Conservation (phyloP, 1,284 basidiomycete genomes). For the Rhodotorula sp. region DNA sequence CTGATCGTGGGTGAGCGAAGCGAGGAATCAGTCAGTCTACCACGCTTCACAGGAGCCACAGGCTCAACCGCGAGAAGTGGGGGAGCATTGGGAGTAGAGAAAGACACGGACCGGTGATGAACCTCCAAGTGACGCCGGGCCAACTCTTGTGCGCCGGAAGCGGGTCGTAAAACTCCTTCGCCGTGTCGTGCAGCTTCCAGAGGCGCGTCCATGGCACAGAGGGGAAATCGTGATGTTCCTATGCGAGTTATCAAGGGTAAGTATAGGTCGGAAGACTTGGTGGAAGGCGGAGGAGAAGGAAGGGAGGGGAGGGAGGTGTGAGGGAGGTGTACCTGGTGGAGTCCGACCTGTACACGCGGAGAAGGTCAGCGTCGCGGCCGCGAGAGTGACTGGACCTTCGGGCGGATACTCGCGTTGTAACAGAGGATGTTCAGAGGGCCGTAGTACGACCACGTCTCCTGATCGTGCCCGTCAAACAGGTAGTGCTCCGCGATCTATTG, state of each 20-base stretch:
- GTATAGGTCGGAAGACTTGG: too few species aligned
- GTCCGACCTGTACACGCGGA: conserved; percentile 63
- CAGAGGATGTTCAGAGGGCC: conserved; percentile 84
- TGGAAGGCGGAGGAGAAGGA: not conserved
- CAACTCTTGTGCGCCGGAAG: conserved; percentile 85
- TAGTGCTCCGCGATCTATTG: conserved; percentile 60
- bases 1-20: not conserved
- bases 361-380: not conserved
- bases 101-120: conserved; percentile 65
- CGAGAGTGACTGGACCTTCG: not conserved
- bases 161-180: conserved; percentile 88
- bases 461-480: conserved; percentile 78
- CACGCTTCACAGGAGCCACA: not conserved
- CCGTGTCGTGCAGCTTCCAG: conserved; percentile 74
- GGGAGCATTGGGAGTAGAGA: too few species aligned
- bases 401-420: conserved; percentile 68
- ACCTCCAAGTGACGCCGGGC: conserved; percentile 91
- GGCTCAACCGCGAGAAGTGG: too few species aligned
- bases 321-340: conserved; percentile 64
- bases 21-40: not conserved
- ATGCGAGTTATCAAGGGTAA: too few species aligned
- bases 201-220: conserved; percentile 91
- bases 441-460: conserved; percentile 97
- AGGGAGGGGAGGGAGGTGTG: too few species aligned
- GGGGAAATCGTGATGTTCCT: conserved; percentile 89